These are phyloP conservation scores for Colletotrichum graminicola DNA, from an alignment of 2,329 filamentous ascomycete genomes.

Conservation along the genomic window DNA sequence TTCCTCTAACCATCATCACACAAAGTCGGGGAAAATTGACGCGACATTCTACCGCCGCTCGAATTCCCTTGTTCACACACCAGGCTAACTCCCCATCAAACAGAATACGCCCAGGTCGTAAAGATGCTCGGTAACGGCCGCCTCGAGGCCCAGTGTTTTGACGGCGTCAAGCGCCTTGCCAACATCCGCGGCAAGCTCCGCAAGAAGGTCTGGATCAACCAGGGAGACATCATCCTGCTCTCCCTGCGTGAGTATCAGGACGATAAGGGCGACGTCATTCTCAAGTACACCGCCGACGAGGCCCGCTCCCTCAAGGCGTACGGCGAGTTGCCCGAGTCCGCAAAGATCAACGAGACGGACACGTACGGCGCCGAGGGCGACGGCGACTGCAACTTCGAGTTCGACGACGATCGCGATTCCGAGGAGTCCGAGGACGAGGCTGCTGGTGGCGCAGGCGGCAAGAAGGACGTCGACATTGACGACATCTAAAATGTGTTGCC, in stretches of 20 bases:
- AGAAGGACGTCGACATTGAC: conserved; percentile 92
- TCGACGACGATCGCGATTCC: conserved; percentile 88
- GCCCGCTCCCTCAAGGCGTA: conserved; percentile 96
- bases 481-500: conserved; percentile 76
- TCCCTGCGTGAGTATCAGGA: conserved; percentile 94
- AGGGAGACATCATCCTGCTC: conserved; percentile 92
- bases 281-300: conserved; percentile 97
- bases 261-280: conserved; percentile 95
- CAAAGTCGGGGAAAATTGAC: neutral
- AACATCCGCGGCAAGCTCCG: conserved; percentile 88
- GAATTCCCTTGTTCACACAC: neutral
- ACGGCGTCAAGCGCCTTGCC: conserved; percentile 85
- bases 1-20: neutral
- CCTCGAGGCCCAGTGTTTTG: conserved; percentile 93
- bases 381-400: conserved; percentile 97
- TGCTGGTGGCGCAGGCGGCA: conserved; percentile 66
- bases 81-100: conserved; percentile 8
- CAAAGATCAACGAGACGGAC: conserved; percentile 99
- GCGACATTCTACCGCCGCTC: neutral
- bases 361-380: conserved; percentile 92
- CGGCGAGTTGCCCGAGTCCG: conserved; percentile 94
- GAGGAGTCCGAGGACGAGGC: conserved; percentile 66
- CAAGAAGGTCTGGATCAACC: conserved; percentile 99
- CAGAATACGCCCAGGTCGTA: conserved; percentile 91
- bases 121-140: conserved; percentile 98